Base-by-base conservation (phyloP, 2,329 filamentous ascomycete genomes). In the Periconia sp. region DNA sequence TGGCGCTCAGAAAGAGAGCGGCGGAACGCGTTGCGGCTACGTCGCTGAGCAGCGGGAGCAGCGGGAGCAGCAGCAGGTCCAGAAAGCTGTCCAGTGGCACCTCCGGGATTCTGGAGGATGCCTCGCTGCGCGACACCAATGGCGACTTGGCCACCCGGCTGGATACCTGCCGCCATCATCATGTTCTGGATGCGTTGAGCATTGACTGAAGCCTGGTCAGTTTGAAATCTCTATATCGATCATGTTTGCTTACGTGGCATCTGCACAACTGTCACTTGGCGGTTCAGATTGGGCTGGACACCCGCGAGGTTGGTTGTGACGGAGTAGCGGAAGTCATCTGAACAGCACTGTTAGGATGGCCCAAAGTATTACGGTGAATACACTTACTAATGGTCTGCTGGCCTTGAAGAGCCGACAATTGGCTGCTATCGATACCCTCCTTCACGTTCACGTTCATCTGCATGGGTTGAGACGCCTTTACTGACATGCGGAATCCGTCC, bases 401-500 rank as follows among this genome's bases (percentile, higher is more conserved):
- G 13, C 64, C 64, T 36, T 63, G 55, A 8, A 69, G 58, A 36
- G 48, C 61, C 43, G 65, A 33, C 45, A 70, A 46, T 65, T 68
- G 68, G 42, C 65, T 44, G 17, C 42, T 43, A 35, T 66, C 61
- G 35, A 70, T 46, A 18, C 66, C 66, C 25, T 70, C 52, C 44
- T 65, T 63, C 33, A 68, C 65, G 36, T 69, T 46, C 18, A 68
- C 63, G 26, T 62, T 70, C 59, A 69, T 65, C 10, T 54, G 54
- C 58, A 68, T 63, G 6, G 66, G 66, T 39, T 69, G 65, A 13
- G 66, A 61, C 18, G 66, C 64, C 19, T 60, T 57, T 17, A 63
- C 57, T 4, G 66, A 63, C 61, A 67, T 68, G 24, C 66, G 58
- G 59, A 70, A 69, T 28, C 66, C 66, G 42, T 70, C 66, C 37